These are phyloP conservation scores for Gymnopilus dilepis DNA, from an alignment of 768 basidiomycete genomes.

Conservation along the genomic window DNA sequence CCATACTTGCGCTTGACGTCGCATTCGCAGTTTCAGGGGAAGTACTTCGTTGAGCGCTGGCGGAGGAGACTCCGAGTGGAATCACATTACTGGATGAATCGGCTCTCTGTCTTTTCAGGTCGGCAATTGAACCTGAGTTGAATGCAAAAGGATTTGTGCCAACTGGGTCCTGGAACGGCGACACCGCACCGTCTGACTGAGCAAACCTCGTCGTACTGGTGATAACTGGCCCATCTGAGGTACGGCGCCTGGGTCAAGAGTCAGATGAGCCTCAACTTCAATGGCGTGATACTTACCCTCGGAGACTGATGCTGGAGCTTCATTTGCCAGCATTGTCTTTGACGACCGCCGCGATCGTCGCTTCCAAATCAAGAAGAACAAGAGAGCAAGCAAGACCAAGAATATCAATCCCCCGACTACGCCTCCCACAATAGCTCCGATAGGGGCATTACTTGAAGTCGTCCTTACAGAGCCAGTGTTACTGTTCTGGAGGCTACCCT, in stretches of 20 bases:
- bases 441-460: constrained; percentile 3
- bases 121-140: background rate
- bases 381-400: constrained; percentile 8
- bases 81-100: background rate
- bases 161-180: constrained; percentile 6
- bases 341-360: background rate
- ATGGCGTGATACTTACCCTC: background rate
- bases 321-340: background rate
- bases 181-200: constrained; percentile 1
- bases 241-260: background rate
- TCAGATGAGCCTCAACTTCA: background rate
- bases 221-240: background rate
- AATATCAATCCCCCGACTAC: constrained; percentile 14
- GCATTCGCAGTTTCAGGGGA: constrained; percentile 1
- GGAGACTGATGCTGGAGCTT: background rate
- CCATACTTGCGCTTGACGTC: constrained; percentile 1
- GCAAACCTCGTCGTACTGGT: background rate
- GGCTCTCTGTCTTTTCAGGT: constrained; percentile 5
- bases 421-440: constrained; percentile 23
- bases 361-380: constrained; percentile 11
- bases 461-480: background rate
- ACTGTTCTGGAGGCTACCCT: background rate
- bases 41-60: background rate
- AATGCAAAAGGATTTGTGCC: background rate
- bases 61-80: background rate